phyloP scores from a whole-genome alignment of 164 flowering plant genomes.

The Vitis vinifera region ASM3070453v1 NC_081815.1:7265001-7265500 shows the following conservation, averaged over 20 bases:
- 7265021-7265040: constrained; percentile 21
- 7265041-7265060: constrained; percentile 19
- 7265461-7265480: background rate
- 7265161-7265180: constrained; percentile 48
- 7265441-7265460: constrained; percentile 17
- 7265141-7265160: constrained; percentile 31
- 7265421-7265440: constrained; percentile 46
- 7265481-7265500: constrained; percentile 4
- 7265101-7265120: constrained; percentile 23
- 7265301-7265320: constrained; percentile 46
- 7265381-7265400: constrained; percentile 38
- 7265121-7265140: constrained; percentile 14
- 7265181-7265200: constrained; percentile 39
- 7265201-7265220: constrained; percentile 16
- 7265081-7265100: constrained; percentile 13
- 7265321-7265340: constrained; percentile 23
- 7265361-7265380: constrained; percentile 50
- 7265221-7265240: constrained; percentile 4
- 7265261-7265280: constrained; percentile 14
- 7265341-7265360: constrained; percentile 20
- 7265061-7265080: constrained; percentile 32
- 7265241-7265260: constrained; percentile 29
- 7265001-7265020: constrained; percentile 5
- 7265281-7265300: constrained; percentile 14
- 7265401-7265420: constrained; percentile 34